Percentiles rank a stretch among this genome's conserved stretches.
Evolutionary conservation across 2,329 filamentous ascomycete species (phyloP).

Genomic region (Niveomyces coronatus): DNA sequence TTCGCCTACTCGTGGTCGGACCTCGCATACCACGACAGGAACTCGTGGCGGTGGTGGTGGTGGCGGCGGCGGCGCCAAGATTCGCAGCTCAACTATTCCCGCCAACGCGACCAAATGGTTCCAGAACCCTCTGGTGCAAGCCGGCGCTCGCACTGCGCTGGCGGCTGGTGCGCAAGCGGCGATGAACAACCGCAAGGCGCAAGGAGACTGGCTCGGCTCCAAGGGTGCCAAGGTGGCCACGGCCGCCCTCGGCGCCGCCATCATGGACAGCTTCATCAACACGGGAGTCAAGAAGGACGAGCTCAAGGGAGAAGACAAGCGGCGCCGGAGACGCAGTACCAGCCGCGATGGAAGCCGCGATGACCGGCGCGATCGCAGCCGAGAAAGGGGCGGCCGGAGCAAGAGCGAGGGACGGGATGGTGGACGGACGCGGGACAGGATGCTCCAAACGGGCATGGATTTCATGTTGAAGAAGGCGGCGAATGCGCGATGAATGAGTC

Average conservation of each 20-base stretch:
- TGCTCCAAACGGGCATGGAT: slow-evolving; percentile 18
- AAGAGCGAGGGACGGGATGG: slow-evolving; percentile 6
- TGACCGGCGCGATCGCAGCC: neutral
- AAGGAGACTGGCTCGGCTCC: slow-evolving; percentile 35
- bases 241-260: slow-evolving; percentile 37
- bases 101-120: slow-evolving; percentile 23
- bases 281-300: slow-evolving; percentile 19
- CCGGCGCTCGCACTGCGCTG: slow-evolving; percentile 36
- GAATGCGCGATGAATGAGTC: neutral
- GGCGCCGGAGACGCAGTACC: neutral
- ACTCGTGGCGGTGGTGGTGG: slow-evolving; percentile 4
- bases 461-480: slow-evolving; percentile 14
- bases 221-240: slow-evolving; percentile 40
- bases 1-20: slow-evolving; percentile 3
- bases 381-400: neutral
- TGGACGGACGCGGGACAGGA: slow-evolving; percentile 15
- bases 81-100: slow-evolving; percentile 25
- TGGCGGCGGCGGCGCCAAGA: slow-evolving; percentile 9
- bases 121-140: slow-evolving; percentile 27
- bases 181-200: slow-evolving; percentile 34
- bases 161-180: slow-evolving; percentile 38
- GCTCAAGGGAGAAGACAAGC: neutral
- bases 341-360: slow-evolving; percentile 3
- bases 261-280: slow-evolving; percentile 36
- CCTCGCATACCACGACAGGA: slow-evolving; percentile 15